Evolutionary conservation across 371 early-diverging fungal species (phyloP).

Genomic region (Haplosporangium sp.): DNA sequence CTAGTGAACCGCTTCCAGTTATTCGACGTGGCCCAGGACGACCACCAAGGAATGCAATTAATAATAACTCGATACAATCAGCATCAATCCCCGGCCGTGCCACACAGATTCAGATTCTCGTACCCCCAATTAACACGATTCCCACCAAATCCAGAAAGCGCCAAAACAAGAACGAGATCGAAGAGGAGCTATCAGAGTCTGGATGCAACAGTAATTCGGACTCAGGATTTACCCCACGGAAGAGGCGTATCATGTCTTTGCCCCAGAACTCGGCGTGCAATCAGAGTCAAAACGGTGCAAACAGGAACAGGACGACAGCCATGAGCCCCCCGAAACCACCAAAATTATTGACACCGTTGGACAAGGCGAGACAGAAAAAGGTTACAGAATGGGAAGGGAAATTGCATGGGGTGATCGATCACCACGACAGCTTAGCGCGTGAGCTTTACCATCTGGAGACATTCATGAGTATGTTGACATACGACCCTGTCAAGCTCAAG

Average conservation of each 20-base stretch:
- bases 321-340: slow-evolving; percentile 2
- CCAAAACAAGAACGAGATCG: slow-evolving; percentile 31
- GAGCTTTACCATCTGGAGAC: slow-evolving; percentile 71
- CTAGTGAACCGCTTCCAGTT: slow-evolving; percentile 6
- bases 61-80: slow-evolving; percentile 1
- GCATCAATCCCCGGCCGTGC: neutral
- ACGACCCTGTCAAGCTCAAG: slow-evolving; percentile 59
- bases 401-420: slow-evolving; percentile 59
- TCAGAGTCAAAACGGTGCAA: neutral
- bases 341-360: slow-evolving; percentile 54
- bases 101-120: too few species aligned
- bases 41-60: slow-evolving; percentile 20
- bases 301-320: neutral
- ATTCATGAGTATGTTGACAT: slow-evolving; percentile 65
- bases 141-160: slow-evolving; percentile 37
- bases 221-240: slow-evolving; percentile 37
- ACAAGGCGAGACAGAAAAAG: slow-evolving; percentile 45
- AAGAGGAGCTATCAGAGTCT: slow-evolving; percentile 14
- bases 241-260: slow-evolving; percentile 21
- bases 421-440: slow-evolving; percentile 63
- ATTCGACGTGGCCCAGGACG: slow-evolving; percentile 37
- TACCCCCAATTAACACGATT: too few species aligned
- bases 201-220: neutral
- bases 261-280: neutral
- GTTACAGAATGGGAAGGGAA: slow-evolving; percentile 55